phyloP scores from a whole-genome alignment of 2,329 filamentous ascomycete genomes.

The Ophiocordyceps sinensis region DNA sequence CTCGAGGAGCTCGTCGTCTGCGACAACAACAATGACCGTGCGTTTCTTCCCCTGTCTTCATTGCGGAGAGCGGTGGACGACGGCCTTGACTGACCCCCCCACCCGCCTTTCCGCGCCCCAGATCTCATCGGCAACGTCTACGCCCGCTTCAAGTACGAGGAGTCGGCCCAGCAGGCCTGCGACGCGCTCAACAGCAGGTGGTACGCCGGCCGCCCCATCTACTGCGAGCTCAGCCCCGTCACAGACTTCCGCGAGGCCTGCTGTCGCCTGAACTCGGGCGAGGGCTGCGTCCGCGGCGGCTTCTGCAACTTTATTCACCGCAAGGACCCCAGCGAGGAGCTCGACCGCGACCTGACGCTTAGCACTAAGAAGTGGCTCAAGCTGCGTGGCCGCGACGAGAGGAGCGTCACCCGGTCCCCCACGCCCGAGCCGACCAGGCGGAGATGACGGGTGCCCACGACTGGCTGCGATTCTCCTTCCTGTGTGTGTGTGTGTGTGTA shows the following conservation, averaged over 20 bases:
- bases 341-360: slow-evolving; percentile 76
- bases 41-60: slow-evolving; percentile 24
- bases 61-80: not conserved
- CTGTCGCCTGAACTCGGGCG: slow-evolving; percentile 84
- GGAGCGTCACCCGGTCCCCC: slow-evolving; percentile 69
- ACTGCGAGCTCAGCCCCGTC: slow-evolving; percentile 92
- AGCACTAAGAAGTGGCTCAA: slow-evolving; percentile 95
- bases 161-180: slow-evolving; percentile 83
- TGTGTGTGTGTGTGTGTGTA: too few relatives aligned
- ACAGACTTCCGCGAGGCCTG: slow-evolving; percentile 98
- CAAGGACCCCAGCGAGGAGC: slow-evolving; percentile 81
- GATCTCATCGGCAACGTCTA: slow-evolving; percentile 98
- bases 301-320: slow-evolving; percentile 99
- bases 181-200: slow-evolving; percentile 88
- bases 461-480: not conserved
- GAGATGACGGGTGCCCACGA: slow-evolving; percentile 20
- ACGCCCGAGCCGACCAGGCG: slow-evolving; percentile 72
- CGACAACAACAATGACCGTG: slow-evolving; percentile 98
- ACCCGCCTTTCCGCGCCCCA: slow-evolving; percentile 15
- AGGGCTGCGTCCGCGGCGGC: slow-evolving; percentile 87
- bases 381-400: slow-evolving; percentile 66
- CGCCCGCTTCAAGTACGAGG: slow-evolving; percentile 99
- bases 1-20: slow-evolving; percentile 96
- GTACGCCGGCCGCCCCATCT: slow-evolving; percentile 95
- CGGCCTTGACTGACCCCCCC: slow-evolving; percentile 9